phyloP scores from a whole-genome alignment of 2,329 filamentous ascomycete genomes.

The Ceratocystis eucalypticola region DNA sequence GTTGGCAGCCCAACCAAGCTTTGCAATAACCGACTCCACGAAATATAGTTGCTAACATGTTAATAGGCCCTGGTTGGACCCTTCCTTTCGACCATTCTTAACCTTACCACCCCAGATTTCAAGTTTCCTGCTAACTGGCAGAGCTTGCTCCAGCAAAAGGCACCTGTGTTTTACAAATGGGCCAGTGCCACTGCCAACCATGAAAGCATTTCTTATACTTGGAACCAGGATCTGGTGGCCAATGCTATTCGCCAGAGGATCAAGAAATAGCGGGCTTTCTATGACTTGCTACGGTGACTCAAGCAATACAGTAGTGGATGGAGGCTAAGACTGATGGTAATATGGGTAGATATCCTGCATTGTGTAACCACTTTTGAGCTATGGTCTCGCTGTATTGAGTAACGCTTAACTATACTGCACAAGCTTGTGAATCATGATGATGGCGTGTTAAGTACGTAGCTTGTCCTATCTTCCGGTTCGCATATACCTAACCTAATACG shows the following conservation, averaged over 20 bases:
- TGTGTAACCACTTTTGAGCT: background rate
- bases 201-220: conserved; percentile 43
- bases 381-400: background rate
- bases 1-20: background rate
- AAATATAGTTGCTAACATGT: conserved; percentile 2
- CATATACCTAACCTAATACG: too few species aligned
- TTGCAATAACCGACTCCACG: too few species aligned
- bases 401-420: too few species aligned
- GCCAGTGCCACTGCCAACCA: conserved; percentile 44
- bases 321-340: background rate
- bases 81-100: conserved; percentile 49
- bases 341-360: too few species aligned
- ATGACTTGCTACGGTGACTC: too few species aligned
- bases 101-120: conserved; percentile 36
- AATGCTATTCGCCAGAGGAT: background rate
- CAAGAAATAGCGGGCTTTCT: background rate
- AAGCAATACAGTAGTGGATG: background rate
- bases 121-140: conserved; percentile 38
- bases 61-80: conserved; percentile 47
- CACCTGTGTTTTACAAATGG: conserved; percentile 60
- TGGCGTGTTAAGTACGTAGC: too few species aligned
- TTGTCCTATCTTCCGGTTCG: too few species aligned
- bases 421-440: too few species aligned
- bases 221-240: conserved; percentile 3
- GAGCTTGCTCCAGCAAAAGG: conserved; percentile 34